Conservation (phyloP, 2,329 filamentous ascomycete genomes). For the Microcyclosporella mali region DNA sequence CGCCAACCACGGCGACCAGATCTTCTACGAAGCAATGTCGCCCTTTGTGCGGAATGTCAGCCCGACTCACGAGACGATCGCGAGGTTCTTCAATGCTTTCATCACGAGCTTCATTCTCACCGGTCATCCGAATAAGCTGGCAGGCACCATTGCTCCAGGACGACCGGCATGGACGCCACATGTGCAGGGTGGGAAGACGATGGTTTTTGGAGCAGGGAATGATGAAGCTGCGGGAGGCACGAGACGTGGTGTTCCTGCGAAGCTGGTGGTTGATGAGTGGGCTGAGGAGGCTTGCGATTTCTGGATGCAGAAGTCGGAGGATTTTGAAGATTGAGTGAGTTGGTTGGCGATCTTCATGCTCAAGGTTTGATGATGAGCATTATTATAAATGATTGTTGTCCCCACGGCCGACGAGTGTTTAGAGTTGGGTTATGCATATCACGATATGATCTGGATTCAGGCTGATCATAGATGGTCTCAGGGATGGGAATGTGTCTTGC, state of each 20-base stretch:
- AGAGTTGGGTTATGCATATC: too few relatives aligned
- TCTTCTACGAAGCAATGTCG: slow-evolving; percentile 31
- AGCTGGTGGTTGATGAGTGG: slow-evolving; percentile 39
- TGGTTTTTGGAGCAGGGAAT: slow-evolving; percentile 57
- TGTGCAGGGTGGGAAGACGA: slow-evolving; percentile 16
- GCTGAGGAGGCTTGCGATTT: slow-evolving; percentile 50
- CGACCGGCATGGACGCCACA: slow-evolving; percentile 25
- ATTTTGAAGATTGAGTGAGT: slow-evolving; percentile 17
- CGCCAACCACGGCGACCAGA: slow-evolving; percentile 33
- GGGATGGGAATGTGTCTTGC: too few relatives aligned
- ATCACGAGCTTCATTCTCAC: slow-evolving; percentile 30
- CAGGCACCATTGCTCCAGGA: slow-evolving; percentile 16
- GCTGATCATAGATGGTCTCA: too few relatives aligned
- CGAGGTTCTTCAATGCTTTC: slow-evolving; percentile 29
- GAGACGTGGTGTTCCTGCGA: slow-evolving; percentile 40
- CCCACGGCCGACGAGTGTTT: too few relatives aligned
- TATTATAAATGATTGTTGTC: too few relatives aligned
- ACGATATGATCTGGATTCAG: too few relatives aligned
- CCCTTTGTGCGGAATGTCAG: slow-evolving; percentile 20
- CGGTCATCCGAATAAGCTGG: slow-evolving; percentile 28
- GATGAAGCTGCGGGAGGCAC: slow-evolving; percentile 44
- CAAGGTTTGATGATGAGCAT: too few relatives aligned
- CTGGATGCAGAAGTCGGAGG: slow-evolving; percentile 53
- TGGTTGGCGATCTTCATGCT: too few relatives aligned
- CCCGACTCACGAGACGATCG: slow-evolving; percentile 27